Evolutionary conservation across 164 flowering plant genomes (phyloP).

Genomic region (Sedum album): DNA sequence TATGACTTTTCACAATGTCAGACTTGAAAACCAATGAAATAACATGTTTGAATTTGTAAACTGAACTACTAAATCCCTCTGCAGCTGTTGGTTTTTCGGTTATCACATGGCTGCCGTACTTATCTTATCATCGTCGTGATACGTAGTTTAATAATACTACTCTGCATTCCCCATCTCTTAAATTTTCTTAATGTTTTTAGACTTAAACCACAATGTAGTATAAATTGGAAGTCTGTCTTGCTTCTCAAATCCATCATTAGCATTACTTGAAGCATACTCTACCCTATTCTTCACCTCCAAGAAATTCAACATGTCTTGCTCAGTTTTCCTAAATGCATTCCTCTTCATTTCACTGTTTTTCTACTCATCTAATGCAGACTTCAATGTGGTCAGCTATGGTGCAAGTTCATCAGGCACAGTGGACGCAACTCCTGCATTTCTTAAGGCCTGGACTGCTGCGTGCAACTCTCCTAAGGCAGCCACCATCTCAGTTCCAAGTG

Average conservation of each 20-base stretch:
- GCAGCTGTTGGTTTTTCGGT: no score
- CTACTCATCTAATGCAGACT: slow-evolving; percentile 2
- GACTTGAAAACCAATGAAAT: neutral
- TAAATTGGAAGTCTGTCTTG: neutral
- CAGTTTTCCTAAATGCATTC: neutral
- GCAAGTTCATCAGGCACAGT: slow-evolving; percentile 17
- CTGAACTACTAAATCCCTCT: no score
- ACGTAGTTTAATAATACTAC: no score
- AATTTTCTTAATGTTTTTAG: no score
- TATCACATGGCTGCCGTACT: no score
- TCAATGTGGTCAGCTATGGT: slow-evolving; percentile 17
- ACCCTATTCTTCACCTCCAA: neutral
- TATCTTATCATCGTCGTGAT: no score
- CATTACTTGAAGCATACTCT: neutral
- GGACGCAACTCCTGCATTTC: slow-evolving; percentile 18
- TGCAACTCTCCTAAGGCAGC: slow-evolving; percentile 13
- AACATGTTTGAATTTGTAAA: no score
- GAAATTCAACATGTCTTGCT: neutral
- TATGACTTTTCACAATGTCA: neutral
- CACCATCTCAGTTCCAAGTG: slow-evolving; percentile 23
- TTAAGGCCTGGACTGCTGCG: slow-evolving; percentile 18
- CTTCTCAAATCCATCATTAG: neutral
- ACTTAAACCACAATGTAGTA: no score
- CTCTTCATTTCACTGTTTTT: neutral
- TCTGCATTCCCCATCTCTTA: no score